Evolutionary conservation across 2,329 filamentous ascomycete genomes (phyloP), one percentile per base, ranked within the genome.

Genomic region (Penicillium sp.): DNA sequence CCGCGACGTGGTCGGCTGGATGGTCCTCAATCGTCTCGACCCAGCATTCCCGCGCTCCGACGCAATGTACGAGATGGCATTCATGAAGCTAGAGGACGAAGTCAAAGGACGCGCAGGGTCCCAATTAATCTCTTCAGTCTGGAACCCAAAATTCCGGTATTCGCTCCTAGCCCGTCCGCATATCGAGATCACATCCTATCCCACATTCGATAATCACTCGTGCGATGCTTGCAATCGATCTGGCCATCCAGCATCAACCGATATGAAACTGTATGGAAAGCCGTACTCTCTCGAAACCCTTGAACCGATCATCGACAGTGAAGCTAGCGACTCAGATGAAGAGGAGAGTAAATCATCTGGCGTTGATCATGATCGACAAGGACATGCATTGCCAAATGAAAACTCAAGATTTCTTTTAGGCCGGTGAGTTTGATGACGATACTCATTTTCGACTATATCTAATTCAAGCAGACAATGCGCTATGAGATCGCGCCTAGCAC

Each of bases 1-100:
- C 76, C 84, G 83, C 48, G 86, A 87, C 64, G 88, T 85, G 0
- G 80, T 93, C 2, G 89, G 91, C 69, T 93, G 90, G 90, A 88
- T 93, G 75, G 86, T 93, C 2, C 89, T 91, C 66, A 90, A 89
- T 68, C 87, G 88, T 64, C 80, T 95, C 50, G 88, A 92, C 63
- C 90, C 89, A 0, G 84, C 80, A 0, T 93, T 92, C 65, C 76
- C 82, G 11, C 80, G 82, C 19, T 75, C 82, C 5, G 84, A 90
- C 58, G 79, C 83, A 8, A 76, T 91, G 13, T 95, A 91, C 71
- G 67, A 75, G 13, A 79, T 89, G 26, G 86, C 89, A 0, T 92
- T 91, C 77, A 76, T 77, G 48, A 91, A 90, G 67, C 78, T 93
- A 0, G 84, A 90, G 61, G 85, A 90, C 62, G 88, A 92, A 69